Base-by-base conservation (phyloP, 306 rosid species). In the Cicer bijugum region DNA sequence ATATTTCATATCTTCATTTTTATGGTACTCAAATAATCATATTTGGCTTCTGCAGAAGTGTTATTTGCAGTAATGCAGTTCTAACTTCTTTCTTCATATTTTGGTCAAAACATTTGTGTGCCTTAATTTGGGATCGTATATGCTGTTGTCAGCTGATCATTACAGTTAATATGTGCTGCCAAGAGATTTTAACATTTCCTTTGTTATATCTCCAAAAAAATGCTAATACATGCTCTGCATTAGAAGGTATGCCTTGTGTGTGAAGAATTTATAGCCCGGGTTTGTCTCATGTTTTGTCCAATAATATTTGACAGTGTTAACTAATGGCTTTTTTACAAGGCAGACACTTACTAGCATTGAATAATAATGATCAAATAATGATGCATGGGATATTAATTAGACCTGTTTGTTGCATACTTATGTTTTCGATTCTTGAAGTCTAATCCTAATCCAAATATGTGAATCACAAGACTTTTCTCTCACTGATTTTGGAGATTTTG, bases 1-100 rank as follows among this genome's bases (percentile, higher is more conserved):
- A 53, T 56, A 33, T n/a, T n/a, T 12, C 46, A 8, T 67, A 46
- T 72, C 69, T 51, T 61, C 17, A 4, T 55, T 65, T 64, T 56
- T 6, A 35, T 1, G 1, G 60, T 35, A 76, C 77, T 50, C 15
- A 6, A 6, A 33, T 67, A 11, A 61, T 20, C 17, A 67, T 67
- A 65, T 28, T 5, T 57, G 55, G 28, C 60, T 61, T 73, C 7
- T 50, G 4, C 44, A 8, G 48, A 57, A 48, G 55, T 76, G 53
- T 76, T 16, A 47, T 44, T 15, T 67, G 57, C 42, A 47, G 8
- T 46, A 44, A 12, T 67, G 57, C 48, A 47, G 8, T 46, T 67
- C 43, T 52, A 28, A 67, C 44, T 42, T 55, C 9, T 45, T 47
- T 52, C 11, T 53, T 33, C 65, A 67, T 28, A 38, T 73, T 37